Conservation (phyloP, 1,284 basidiomycete genomes). For the Ustilago sp. region DNA sequence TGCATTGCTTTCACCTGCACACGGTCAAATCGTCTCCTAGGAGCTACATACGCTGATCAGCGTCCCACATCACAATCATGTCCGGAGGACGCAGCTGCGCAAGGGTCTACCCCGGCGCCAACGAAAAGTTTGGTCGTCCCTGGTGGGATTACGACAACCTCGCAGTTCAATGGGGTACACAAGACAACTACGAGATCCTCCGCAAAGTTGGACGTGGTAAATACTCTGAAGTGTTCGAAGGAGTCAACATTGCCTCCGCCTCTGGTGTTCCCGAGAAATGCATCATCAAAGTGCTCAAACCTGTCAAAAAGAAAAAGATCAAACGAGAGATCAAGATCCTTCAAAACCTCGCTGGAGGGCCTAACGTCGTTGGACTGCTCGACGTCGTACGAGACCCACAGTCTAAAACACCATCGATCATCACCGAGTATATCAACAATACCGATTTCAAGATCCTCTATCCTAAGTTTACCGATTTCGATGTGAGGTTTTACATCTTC, state of each 20-base stretch:
- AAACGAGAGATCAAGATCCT: slow-evolving; percentile 99
- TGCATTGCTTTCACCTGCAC: background rate
- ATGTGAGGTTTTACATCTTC: slow-evolving; percentile 96
- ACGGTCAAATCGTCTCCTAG: background rate
- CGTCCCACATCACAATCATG: slow-evolving; percentile 26
- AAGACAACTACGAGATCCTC: slow-evolving; percentile 98
- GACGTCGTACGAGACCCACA: slow-evolving; percentile 91
- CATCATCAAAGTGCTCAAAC: slow-evolving; percentile 98
- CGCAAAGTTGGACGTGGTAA: slow-evolving; percentile 96
- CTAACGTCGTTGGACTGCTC: slow-evolving; percentile 84
- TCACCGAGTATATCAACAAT: slow-evolving; percentile 99
- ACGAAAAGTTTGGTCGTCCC: slow-evolving; percentile 74
- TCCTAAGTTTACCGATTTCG: slow-evolving; percentile 91
- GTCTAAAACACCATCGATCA: slow-evolving; percentile 95
- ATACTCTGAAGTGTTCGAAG: slow-evolving; percentile 84
- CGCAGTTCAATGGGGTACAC: slow-evolving; percentile 71
- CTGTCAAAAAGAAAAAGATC: slow-evolving; percentile 99
- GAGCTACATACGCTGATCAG: background rate
- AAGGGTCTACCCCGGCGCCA: slow-evolving; percentile 74
- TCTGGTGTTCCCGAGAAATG: slow-evolving; percentile 82
- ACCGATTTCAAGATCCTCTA: slow-evolving; percentile 98
- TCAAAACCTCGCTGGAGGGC: slow-evolving; percentile 94
- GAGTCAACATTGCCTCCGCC: slow-evolving; percentile 85
- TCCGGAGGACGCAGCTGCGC: slow-evolving; percentile 66
- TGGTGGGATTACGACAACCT: slow-evolving; percentile 76